A percentile compares a stretch with the other conserved stretches of the same genome.
Conservation (phyloP, 179 eudicot genomes). For the Actinidia polygama region DNA sequence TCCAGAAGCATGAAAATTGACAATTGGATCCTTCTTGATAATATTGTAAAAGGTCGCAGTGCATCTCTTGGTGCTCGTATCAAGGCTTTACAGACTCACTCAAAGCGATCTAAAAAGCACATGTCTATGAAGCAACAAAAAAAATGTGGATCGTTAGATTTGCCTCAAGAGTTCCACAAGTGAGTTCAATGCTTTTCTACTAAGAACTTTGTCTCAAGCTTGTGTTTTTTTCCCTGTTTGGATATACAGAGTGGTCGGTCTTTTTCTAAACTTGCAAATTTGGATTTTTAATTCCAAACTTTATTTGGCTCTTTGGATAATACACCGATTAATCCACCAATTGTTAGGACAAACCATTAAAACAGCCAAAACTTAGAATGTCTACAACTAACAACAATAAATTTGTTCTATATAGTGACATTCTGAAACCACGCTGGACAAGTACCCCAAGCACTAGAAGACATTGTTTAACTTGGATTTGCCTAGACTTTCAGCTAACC, state of each 20-base stretch:
- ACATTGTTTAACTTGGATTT: neutral
- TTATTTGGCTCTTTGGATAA: too few relatives aligned
- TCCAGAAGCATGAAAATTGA: conserved; percentile 64
- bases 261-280: neutral
- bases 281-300: neutral
- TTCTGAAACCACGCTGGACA: neutral
- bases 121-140: conserved; percentile 82
- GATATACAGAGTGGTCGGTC: neutral
- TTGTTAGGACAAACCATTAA: neutral
- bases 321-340: neutral
- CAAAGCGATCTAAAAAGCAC: conserved; percentile 83
- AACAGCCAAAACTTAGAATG: neutral
- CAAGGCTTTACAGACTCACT: conserved; percentile 43
- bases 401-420: too few relatives aligned
- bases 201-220: neutral
- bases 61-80: conserved; percentile 37
- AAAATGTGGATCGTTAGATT: conserved; percentile 54
- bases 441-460: neutral
- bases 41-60: conserved; percentile 48
- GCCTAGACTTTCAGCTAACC: neutral
- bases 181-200: conserved; percentile 39
- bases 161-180: conserved; percentile 63
- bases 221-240: neutral
- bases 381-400: neutral
- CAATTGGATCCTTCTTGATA: conserved; percentile 72